Conservation (phyloP, 2,329 filamentous ascomycete species). For the Phialophora tarda region DNA sequence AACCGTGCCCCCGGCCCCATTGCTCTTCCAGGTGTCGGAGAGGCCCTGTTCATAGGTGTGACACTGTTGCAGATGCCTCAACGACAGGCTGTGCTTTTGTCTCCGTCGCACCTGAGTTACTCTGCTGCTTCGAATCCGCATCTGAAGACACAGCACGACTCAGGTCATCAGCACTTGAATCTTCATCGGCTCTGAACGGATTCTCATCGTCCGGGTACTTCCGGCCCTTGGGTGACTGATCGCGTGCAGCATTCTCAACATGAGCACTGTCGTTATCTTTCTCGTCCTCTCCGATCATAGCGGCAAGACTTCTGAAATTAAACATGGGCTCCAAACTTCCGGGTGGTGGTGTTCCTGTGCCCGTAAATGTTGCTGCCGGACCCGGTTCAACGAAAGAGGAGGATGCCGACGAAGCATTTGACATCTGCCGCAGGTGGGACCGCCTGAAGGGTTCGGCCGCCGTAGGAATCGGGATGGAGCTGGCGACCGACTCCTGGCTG, state of each 20-base stretch:
- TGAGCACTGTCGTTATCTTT: conserved; percentile 49
- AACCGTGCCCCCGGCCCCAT: neutral
- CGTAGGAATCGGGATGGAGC: conserved; percentile 42
- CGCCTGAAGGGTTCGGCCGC: conserved; percentile 62
- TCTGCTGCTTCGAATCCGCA: conserved; percentile 17
- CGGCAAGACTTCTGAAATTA: conserved; percentile 86
- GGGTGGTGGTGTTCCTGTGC: conserved; percentile 51
- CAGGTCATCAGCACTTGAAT: conserved; percentile 14
- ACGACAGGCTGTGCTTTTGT: conserved; percentile 19
- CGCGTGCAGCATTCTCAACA: conserved; percentile 44
- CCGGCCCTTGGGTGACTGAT: conserved; percentile 20
- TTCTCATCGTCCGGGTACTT: conserved; percentile 10
- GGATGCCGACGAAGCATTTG: conserved; percentile 81
- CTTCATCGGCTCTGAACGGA: conserved; percentile 4
- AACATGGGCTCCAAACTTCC: conserved; percentile 75
- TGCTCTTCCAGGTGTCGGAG: neutral
- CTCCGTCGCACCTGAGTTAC: conserved; percentile 6
- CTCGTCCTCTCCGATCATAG: conserved; percentile 75
- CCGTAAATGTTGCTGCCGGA: conserved; percentile 47
- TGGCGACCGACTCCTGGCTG: conserved; percentile 39
- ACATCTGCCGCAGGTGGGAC: conserved; percentile 80
- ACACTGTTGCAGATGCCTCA: conserved; percentile 19
- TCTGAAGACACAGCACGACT: conserved; percentile 20
- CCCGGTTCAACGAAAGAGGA: conserved; percentile 76
- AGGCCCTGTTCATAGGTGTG: conserved; percentile 24